Percentiles rank a stretch among this genome's conserved stretches.
Conservation (phyloP, 441 rosid genomes). For the Pelargonium australe region DNA sequence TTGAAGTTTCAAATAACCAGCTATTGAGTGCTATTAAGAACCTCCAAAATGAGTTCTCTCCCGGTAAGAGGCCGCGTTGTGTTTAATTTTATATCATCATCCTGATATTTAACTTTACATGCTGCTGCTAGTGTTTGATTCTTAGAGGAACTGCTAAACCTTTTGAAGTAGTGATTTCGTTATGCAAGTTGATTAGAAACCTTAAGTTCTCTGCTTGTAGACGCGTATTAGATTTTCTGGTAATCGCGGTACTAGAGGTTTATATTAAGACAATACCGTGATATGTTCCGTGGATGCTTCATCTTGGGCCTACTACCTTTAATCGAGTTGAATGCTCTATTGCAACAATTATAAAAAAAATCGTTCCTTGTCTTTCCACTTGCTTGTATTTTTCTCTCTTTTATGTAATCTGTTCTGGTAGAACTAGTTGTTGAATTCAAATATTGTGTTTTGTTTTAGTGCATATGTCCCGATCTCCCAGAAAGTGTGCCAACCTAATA, state of each 20-base stretch:
- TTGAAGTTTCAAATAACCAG: constrained; percentile 28
- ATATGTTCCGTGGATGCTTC: background rate
- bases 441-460: too few relatives aligned
- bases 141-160: background rate
- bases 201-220: background rate
- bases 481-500: too few relatives aligned
- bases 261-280: background rate
- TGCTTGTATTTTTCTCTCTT: too few relatives aligned
- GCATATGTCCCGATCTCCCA: too few relatives aligned
- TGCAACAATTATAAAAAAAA: background rate
- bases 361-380: too few relatives aligned
- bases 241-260: background rate
- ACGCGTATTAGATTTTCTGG: background rate
- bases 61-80: constrained; percentile 32
- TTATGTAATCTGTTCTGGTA: too few relatives aligned
- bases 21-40: constrained; percentile 37
- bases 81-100: background rate
- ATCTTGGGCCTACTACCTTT: background rate
- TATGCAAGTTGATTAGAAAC: background rate
- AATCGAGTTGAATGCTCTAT: background rate
- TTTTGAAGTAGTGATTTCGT: background rate
- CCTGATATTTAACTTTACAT: background rate
- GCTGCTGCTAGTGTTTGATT: background rate
- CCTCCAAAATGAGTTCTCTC: constrained; percentile 33
- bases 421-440: too few relatives aligned